Evolutionary conservation across 2,329 filamentous ascomycete species (phyloP).

Genomic region (Trichophyton equinum): DNA sequence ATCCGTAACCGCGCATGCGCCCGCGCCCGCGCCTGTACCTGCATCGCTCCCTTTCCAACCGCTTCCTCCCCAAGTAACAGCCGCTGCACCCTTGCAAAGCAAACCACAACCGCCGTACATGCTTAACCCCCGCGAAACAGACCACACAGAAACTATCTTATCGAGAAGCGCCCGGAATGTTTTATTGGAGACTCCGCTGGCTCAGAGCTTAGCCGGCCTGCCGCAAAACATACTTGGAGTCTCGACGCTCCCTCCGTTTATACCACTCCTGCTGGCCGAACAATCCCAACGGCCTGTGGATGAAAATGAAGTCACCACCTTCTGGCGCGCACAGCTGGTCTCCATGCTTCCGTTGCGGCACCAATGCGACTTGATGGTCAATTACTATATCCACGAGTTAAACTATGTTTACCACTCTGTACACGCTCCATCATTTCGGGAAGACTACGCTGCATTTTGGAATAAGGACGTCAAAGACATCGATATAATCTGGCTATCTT

Average conservation of each 20-base stretch:
- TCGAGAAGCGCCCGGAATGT: neutral
- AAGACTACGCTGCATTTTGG: constrained; percentile 21
- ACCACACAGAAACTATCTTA: neutral
- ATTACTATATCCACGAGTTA: constrained; percentile 22
- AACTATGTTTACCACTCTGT: constrained; percentile 22
- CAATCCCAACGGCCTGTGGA: neutral
- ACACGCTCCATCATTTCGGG: constrained; percentile 17
- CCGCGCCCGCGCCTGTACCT: neutral
- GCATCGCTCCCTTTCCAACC: neutral
- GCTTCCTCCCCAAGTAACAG: neutral
- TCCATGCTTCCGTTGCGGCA: constrained; percentile 13
- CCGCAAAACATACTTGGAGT: neutral
- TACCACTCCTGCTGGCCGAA: neutral
- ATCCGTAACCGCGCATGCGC: neutral
- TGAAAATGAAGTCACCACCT: constrained; percentile 11
- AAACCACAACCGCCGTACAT: neutral
- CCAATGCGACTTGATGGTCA: constrained; percentile 19
- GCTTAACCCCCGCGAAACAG: neutral
- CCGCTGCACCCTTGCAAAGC: neutral
- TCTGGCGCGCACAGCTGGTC: constrained; percentile 17
- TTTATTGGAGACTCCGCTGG: neutral
- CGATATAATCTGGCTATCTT: constrained; percentile 23
- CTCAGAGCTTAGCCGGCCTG: neutral
- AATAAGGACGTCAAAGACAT: constrained; percentile 15
- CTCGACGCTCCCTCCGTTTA: neutral